A percentile compares a stretch with the other conserved stretches of the same genome.
phyloP scores from a whole-genome alignment of 2,329 filamentous ascomycete genomes.

The Colletotrichum zoysiae region DNA sequence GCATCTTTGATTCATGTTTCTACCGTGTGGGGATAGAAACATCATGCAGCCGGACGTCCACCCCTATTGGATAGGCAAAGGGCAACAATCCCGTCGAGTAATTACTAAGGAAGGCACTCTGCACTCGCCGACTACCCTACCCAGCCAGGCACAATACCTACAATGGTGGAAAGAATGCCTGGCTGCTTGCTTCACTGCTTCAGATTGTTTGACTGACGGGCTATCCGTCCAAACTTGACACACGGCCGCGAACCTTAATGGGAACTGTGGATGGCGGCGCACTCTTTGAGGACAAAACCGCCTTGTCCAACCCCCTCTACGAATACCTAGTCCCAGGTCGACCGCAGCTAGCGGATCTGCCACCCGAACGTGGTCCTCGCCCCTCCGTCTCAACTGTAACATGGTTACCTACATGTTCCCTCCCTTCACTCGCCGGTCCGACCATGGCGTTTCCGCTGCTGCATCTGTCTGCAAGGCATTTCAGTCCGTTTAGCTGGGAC shows the following conservation, averaged over 20 bases:
- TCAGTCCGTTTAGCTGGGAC: slow-evolving; percentile 3
- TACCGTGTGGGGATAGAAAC: slow-evolving; percentile 25
- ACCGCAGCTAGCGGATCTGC: slow-evolving; percentile 40
- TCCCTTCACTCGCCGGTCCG: slow-evolving; percentile 25
- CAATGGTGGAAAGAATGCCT: neutral
- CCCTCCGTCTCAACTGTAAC: slow-evolving; percentile 38
- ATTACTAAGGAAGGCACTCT: neutral
- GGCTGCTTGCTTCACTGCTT: slow-evolving; percentile 34
- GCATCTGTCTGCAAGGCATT: slow-evolving; percentile 21
- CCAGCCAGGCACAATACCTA: neutral
- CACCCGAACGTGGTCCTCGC: slow-evolving; percentile 41
- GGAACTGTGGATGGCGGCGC: slow-evolving; percentile 8
- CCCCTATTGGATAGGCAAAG: neutral
- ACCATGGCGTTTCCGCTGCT: slow-evolving; percentile 22
- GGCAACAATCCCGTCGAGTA: neutral
- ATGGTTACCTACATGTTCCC: slow-evolving; percentile 33
- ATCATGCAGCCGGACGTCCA: slow-evolving; percentile 21
- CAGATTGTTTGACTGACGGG: slow-evolving; percentile 36
- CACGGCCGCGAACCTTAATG: slow-evolving; percentile 37
- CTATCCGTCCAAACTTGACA: slow-evolving; percentile 42
- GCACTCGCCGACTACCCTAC: neutral
- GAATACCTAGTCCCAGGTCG: slow-evolving; percentile 26
- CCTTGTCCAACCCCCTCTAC: slow-evolving; percentile 30
- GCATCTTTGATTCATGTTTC: slow-evolving; percentile 30
- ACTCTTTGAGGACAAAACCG: slow-evolving; percentile 24